These are phyloP conservation scores for Pittosporum tobira DNA, from an alignment of 129 eudicot genomes.

Conservation along the genomic window DNA sequence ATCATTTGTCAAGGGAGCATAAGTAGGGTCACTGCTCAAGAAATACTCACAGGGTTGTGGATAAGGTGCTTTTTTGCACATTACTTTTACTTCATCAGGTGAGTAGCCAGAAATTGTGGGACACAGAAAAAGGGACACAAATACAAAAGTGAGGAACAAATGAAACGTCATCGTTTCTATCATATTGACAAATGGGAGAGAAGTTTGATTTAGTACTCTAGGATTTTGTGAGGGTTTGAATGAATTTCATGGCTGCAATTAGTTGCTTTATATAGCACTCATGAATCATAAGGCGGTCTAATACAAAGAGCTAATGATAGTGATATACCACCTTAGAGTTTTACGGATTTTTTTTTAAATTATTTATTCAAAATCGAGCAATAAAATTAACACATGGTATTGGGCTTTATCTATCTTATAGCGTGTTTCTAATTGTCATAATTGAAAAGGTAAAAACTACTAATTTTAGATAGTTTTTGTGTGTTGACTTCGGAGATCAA, in stretches of 20 bases:
- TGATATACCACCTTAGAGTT: background rate
- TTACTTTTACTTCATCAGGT: conserved; percentile 29
- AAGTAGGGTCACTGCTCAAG: conserved; percentile 32
- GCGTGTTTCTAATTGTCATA: too few species aligned
- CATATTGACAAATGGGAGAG: too few species aligned
- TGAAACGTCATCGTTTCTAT: conserved; percentile 17
- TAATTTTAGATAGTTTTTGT: too few species aligned
- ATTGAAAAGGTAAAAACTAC: too few species aligned
- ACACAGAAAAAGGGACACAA: conserved; percentile 17
- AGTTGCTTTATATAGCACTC: background rate
- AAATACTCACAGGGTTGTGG: conserved; percentile 53
- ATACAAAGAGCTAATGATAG: background rate
- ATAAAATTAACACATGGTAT: too few species aligned
- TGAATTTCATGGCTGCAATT: background rate
- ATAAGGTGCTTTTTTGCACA: conserved; percentile 72
- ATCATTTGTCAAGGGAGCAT: conserved; percentile 23
- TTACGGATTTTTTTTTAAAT: too few species aligned
- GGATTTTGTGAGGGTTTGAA: background rate
- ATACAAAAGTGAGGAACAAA: conserved; percentile 11
- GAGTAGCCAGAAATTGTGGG: conserved; percentile 17
- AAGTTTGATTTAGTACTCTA: too few species aligned
- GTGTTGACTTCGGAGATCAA: too few species aligned
- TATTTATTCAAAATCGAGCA: too few species aligned
- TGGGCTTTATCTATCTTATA: too few species aligned
- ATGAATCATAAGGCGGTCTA: background rate